Conservation (phyloP, 2,329 filamentous ascomycete genomes). For the Phialemoniopsis sp. region DNA sequence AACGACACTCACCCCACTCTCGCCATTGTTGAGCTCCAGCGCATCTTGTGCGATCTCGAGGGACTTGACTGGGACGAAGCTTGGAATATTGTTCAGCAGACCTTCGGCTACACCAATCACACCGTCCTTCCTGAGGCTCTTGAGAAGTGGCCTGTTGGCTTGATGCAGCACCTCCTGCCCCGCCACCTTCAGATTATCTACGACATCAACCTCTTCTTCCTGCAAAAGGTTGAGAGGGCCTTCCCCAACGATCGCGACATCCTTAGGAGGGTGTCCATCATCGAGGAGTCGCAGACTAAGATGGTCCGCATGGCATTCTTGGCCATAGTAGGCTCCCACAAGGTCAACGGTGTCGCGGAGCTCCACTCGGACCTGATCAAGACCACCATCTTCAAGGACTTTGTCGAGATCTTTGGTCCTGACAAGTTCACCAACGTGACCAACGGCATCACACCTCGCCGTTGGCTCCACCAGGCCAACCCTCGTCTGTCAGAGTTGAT, state of each 20-base stretch:
- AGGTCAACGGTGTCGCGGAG: conserved; percentile 97
- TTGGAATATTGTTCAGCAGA: conserved; percentile 75
- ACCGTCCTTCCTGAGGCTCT: conserved; percentile 94
- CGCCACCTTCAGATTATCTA: conserved; percentile 97
- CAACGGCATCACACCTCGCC: conserved; percentile 91
- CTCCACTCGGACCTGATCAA: conserved; percentile 97
- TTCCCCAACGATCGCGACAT: conserved; percentile 90
- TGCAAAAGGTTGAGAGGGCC: conserved; percentile 83
- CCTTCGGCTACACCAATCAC: conserved; percentile 97
- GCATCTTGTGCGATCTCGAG: conserved; percentile 85
- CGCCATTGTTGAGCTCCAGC: conserved; percentile 91
- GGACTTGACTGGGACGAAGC: conserved; percentile 90
- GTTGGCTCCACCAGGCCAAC: conserved; percentile 98
- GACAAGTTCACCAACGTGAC: conserved; percentile 99
- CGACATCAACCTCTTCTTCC: conserved; percentile 93
- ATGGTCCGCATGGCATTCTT: conserved; percentile 98
- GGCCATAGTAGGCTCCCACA: conserved; percentile 95
- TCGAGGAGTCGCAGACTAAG: conserved; percentile 94
- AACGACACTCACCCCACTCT: conserved; percentile 98
- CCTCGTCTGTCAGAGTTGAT: conserved; percentile 89
- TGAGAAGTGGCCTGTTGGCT: conserved; percentile 95
- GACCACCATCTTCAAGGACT: conserved; percentile 99
- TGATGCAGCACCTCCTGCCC: conserved; percentile 88
- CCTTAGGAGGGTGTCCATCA: conserved; percentile 85
- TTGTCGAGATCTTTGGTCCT: conserved; percentile 87